Base-by-base conservation (phyloP, 352 stramenopile genomes). In the Pilasporangium apinafurcum region DNA sequence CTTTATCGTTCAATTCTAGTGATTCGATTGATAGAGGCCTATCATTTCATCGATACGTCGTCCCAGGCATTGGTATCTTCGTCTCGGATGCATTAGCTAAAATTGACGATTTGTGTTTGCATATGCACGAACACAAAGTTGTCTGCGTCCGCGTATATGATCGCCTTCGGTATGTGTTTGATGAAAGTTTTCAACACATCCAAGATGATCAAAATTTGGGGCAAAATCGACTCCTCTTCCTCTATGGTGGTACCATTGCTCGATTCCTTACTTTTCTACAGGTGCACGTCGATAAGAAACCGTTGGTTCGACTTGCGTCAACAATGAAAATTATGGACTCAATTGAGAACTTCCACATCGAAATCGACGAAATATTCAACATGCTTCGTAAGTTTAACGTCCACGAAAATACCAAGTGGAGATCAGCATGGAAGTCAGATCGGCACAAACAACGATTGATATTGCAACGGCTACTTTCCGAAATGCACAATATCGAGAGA, bases 161-260 rank as follows among this genome's bases (percentile, higher is more conserved):
- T 34, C 56, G 53, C 4, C 36, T 61, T 42, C 46, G 48, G 49
- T 65, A 63, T 25, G 49, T 75, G 31, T 35, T 50, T 25, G 52
- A 58, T 31, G 60, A 70, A 34, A n/a, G n/a, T n/a, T 57, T 74
- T 20, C 49, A 56, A 37, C 62, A 68, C 52, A 65, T 74, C 43
- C 31, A 55, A 47, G 56, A 65, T 44, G 49, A 65, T 26, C 46
- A 53, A 37, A 60, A 53, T 21, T 25, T 74, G 27, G 59, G 53
- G 8, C 44, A 70, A 30, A 68, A 60, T 35, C 54, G 48, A 14
- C 55, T 70, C 39, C 47, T 70, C 27, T 53, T 61, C 36, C 65
- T 56, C 45, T 70, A 58, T 44, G 52, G 59, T 43, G 32, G 39
- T 17, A 58, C 53, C 16, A 70, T 74, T 34, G 38, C 37, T 8